phyloP scores from a whole-genome alignment of 2,329 filamentous ascomycete species.

The Trichoderma polysporum region DNA sequence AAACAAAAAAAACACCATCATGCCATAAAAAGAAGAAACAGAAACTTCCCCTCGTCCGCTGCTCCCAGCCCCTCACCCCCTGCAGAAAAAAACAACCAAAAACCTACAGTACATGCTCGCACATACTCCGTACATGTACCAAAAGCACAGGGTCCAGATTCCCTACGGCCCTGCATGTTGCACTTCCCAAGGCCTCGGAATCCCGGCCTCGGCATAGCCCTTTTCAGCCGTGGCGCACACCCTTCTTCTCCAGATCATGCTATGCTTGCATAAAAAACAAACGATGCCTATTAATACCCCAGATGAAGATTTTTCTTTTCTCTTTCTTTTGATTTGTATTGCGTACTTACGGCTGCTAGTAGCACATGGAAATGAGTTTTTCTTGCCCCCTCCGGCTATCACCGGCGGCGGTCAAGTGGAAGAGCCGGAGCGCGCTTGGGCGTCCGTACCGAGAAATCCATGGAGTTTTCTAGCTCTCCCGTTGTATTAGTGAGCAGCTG shows the following conservation, averaged over 20 bases:
- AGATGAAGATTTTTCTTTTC: neutral
- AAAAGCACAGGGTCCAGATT: neutral
- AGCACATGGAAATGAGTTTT: neutral
- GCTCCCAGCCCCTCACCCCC: neutral
- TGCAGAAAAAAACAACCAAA: neutral
- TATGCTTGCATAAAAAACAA: slow-evolving; percentile 18
- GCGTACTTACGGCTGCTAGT: too few relatives aligned
- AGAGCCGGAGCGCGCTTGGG: neutral
- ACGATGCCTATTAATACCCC: neutral
- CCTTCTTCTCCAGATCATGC: slow-evolving; percentile 7
- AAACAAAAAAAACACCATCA: neutral
- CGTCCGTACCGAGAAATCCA: neutral
- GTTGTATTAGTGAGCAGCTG: slow-evolving; percentile 3
- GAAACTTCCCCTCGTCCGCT: neutral
- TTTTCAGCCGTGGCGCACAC: neutral
- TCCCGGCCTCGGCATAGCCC: neutral
- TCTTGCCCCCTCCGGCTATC: neutral
- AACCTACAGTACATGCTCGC: neutral
- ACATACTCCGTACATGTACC: neutral
- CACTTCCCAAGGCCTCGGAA: slow-evolving; percentile 7
- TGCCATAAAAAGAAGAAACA: neutral
- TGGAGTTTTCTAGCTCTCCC: neutral
- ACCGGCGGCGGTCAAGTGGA: slow-evolving; percentile 12
- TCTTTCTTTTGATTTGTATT: neutral
- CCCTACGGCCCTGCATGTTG: neutral